Base-by-base conservation (phyloP, 2,329 filamentous ascomycete species). In the Albifimbria verrucaria region DNA sequence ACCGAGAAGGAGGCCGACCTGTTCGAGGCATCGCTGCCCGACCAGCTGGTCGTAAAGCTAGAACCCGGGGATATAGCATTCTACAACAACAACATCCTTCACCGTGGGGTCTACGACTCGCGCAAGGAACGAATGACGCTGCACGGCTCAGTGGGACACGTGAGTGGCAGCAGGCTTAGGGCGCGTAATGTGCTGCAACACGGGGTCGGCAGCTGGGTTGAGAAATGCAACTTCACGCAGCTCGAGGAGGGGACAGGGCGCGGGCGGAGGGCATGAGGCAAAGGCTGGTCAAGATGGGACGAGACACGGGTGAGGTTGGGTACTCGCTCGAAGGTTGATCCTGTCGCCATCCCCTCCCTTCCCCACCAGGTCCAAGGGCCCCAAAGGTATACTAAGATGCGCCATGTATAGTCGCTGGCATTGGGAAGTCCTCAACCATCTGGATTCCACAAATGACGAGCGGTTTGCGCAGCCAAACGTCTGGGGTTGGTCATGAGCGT, bases 51-150 rank as follows among this genome's bases (percentile, higher is more conserved):
- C 3, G 90, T 95, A 17, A 65, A 75, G 65, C 74, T 95, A 56
- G 73, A 81, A 57, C 79, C 90, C 0, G 91, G 91, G 0, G 91
- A 96, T 70, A 83, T 88, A 17, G 89, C 89, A 42, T 96, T 96
- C 63, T 96, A 96, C 66, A 86, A 96, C 69, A 95, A 92, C 65
- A 95, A 96, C 68, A 95, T 96, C 58, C 68, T 95, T 57, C 88
- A 91, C 64, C 75, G 88, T 4, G 88, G 88, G 2, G 82, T 82
- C 24, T 92, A 91, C 67, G 73, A 79, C 58, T 70, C 72, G 12
- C 62, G 39, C 1, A 79, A 74, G 59, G 85, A 90, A 71, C 73
- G 88, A 22, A 80, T 87, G 77, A 90, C 87, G 55, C 70, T 91
- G 62, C 88, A 91, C 68, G 88, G 88, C 7, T 87, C 83, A 52